Base-by-base conservation (phyloP, 768 basidiomycete genomes). In the Agrocybe pediades region DNA sequence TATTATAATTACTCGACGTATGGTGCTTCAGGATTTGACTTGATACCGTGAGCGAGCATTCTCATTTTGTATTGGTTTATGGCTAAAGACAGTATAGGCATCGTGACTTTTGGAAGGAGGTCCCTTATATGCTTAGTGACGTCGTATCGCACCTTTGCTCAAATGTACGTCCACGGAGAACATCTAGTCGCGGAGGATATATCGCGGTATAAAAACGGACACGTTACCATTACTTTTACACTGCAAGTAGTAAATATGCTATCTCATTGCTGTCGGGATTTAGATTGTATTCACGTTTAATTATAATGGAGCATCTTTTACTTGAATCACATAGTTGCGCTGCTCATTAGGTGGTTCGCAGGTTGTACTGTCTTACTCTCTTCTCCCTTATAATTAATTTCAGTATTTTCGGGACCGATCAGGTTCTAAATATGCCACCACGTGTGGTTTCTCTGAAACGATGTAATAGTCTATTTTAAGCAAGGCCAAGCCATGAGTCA, bases 1-100 rank as follows among this genome's bases (percentile, higher is more conserved):
- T 95, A 93, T 68, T 87, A 91, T 72, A 94, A 95, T 62, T 93
- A 92, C 63, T 83, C 88, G 6, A 90, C 84, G 17, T 95, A 95
- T 65, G 92, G 92, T 17, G 89, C 92, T 8, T 80, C 84, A 21
- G 93, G 93, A 13, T 73, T 76, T 67, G 92, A 95, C 69, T 77
- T 94, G 49, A 85, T 94, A 67, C 92, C 91, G 90, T 92, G 67
- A 67, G 90, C 46, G 5, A n/a, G 1, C 19, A 29, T 30, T 36
- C 46, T n/a, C 25, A 51, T 45, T 17, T 13, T 40, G 6, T 41
- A 24, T n/a, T 16, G 11, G 15, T 24, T 24, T 9, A 45, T n/a
- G 20, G 43, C 11, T 9, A 24, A 6, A 11, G 15, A 20, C 20
- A 24, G 11, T 25, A 15, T 58, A 93, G 90, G 54, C 91, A 94